These are phyloP conservation scores for Sclerotinia spermophila DNA, from an alignment of 2,329 filamentous ascomycete genomes.

Conservation along the genomic window DNA sequence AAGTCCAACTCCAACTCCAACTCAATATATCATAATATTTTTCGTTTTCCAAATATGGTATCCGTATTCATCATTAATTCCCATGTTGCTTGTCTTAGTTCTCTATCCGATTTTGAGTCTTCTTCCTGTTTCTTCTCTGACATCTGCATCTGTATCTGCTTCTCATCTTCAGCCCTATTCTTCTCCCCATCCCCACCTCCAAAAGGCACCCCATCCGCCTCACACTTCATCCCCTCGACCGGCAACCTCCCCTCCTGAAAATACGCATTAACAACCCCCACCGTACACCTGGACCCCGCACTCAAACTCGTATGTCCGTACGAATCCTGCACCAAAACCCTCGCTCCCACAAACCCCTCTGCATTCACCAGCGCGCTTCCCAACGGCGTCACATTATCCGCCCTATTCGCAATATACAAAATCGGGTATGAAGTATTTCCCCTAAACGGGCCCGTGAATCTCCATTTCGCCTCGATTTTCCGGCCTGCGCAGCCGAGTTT, in stretches of 20 bases:
- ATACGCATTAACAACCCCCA: neutral
- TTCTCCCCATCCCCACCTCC: neutral
- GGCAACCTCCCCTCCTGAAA: neutral
- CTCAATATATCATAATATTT: neutral
- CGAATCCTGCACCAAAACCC: constrained; percentile 47
- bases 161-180: fast-evolving
- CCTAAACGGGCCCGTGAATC: constrained; percentile 36
- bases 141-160: too few species aligned
- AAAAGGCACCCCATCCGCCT: neutral
- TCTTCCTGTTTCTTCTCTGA: too few species aligned
- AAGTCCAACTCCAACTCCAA: too few species aligned
- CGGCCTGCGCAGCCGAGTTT: constrained; percentile 31
- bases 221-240: neutral
- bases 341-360: constrained; percentile 43
- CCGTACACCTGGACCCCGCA: neutral
- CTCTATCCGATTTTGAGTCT: neutral
- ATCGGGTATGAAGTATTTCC: constrained; percentile 38
- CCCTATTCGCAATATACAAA: constrained; percentile 39
- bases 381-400: constrained; percentile 39
- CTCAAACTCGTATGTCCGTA: constrained; percentile 39
- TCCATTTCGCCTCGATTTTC: constrained; percentile 35
- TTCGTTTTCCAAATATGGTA: neutral
- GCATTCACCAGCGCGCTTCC: constrained; percentile 37
- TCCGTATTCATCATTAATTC: neutral
- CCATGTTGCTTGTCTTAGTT: neutral